Base-by-base conservation (phyloP, 2,329 filamentous ascomycete genomes). In the Talaromyces atroroseus region DNA sequence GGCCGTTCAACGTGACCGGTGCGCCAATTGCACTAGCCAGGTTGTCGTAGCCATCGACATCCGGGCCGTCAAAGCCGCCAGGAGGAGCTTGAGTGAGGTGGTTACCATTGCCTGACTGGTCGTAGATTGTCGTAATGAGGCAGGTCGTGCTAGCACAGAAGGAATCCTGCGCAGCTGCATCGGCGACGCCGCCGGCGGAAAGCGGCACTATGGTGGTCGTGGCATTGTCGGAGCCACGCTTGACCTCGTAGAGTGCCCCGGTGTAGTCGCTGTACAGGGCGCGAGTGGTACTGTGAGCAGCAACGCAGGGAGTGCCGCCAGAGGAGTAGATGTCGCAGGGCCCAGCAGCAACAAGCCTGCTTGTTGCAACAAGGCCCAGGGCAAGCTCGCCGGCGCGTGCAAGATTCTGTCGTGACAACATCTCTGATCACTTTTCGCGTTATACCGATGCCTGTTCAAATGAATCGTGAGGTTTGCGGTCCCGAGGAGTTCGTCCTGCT, bases 251-350 rank as follows among this genome's bases (percentile, higher is more conserved):
- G 1, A 86, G 78, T 0, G 79, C 51, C 3, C 81, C 80, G 7
- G 52, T 73, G 70, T 72, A 86, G 52, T 74, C 63, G 61, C 69
- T 76, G 69, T 85, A 86, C 6, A 87, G 68, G 16, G 83, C 82
- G 3, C 84, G 80, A 56, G 83, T 86, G n/a, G 82, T 86, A 66
- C 81, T 81, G 65, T 86, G 83, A 0, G 84, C 84, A 0, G 84
- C 84, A 11, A 86, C 71, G 62, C 84, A 87, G n/a, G 83, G 81
- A 1, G 82, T 85, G 51, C 77, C 76, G 0, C 81, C 83, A 0
- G 76, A 74, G 1, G 76, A 65, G 69, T 86, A 87, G 59, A 86
- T 76, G 59, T 87, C 84, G 62, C 83, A 87, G 8, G 84, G 83
- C 12, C 76, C 82, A 40, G 82, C 81, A 18, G 71, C 65, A 42